Conservation (phyloP, 2,329 filamentous ascomycete genomes). For the Alternaria ventricosa region DNA sequence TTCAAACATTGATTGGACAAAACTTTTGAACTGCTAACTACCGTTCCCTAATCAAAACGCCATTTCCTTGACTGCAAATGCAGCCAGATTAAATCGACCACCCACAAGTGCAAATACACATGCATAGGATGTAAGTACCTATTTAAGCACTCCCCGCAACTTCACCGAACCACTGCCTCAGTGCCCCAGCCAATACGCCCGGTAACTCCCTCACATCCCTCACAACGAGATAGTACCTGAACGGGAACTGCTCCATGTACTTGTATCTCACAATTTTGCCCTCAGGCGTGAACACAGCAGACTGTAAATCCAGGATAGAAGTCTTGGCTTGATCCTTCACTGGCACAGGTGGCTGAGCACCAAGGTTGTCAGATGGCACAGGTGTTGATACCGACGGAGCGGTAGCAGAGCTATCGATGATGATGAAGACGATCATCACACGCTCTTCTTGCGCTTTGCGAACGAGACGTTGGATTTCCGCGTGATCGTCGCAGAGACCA, state of each 20-base stretch:
- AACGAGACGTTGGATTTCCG: slow-evolving; percentile 79
- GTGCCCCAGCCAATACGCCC: slow-evolving; percentile 80
- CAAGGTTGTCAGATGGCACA: slow-evolving; percentile 2
- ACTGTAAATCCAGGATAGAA: slow-evolving; percentile 86
- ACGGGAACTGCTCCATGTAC: slow-evolving; percentile 95
- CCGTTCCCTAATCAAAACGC: background rate
- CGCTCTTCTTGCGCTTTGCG: slow-evolving; percentile 88
- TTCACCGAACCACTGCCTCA: slow-evolving; percentile 95
- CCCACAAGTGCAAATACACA: background rate
- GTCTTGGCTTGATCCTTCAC: slow-evolving; percentile 59
- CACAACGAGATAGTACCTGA: slow-evolving; percentile 95
- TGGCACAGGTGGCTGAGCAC: slow-evolving; percentile 13
- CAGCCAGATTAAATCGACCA: background rate
- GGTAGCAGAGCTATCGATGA: slow-evolving; percentile 72
- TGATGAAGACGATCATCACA: slow-evolving; percentile 98
- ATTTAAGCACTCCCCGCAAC: slow-evolving; percentile 56
- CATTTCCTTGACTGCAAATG: background rate
- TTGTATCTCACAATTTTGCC: slow-evolving; percentile 78
- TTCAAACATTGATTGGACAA: background rate
- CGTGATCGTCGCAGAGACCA: slow-evolving; percentile 89
- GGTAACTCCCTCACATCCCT: slow-evolving; percentile 91
- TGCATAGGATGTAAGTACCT: background rate
- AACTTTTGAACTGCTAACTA: background rate
- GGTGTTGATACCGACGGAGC: slow-evolving; percentile 10
- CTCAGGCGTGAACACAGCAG: slow-evolving; percentile 80